phyloP scores from a whole-genome alignment of 768 basidiomycete species.

The Collybia sordida region DNA sequence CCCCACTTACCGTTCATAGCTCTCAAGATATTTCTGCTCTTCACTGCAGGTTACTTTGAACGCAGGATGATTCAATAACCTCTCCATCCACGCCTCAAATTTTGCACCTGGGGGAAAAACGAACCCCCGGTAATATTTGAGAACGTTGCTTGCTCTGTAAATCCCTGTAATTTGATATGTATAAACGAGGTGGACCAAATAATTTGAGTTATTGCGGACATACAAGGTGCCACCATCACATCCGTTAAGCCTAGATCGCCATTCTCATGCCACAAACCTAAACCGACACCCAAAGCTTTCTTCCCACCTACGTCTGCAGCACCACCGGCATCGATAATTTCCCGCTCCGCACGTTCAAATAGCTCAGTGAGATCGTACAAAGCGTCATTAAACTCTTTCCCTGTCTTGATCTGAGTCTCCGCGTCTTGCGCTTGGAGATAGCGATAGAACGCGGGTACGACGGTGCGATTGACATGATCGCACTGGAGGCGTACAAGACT shows the following conservation, averaged over 20 bases:
- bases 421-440: constrained; percentile 69
- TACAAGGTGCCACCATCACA: constrained; percentile 72
- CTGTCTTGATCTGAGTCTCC: constrained; percentile 47
- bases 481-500: constrained; percentile 66
- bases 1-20: constrained; percentile 59
- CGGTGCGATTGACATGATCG: constrained; percentile 61
- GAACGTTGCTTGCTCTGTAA: constrained; percentile 60
- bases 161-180: constrained; percentile 49
- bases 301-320: constrained; percentile 38
- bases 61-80: constrained; percentile 57
- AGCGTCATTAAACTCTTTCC: constrained; percentile 52
- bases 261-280: constrained; percentile 61
- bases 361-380: constrained; percentile 51
- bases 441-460: constrained; percentile 75
- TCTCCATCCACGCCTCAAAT: constrained; percentile 51
- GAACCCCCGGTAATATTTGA: constrained; percentile 70
- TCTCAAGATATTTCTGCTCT: constrained; percentile 64
- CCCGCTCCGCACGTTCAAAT: constrained; percentile 54
- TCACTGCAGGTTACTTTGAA: constrained; percentile 72
- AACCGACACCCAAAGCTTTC: constrained; percentile 32
- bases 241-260: constrained; percentile 63
- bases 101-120: constrained; percentile 47
- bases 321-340: constrained; percentile 39
- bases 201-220: constrained; percentile 15
- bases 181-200: constrained; percentile 2